These are phyloP conservation scores for Aspergillus haitiensis DNA, from an alignment of 495 filamentous ascomycete genomes.

Conservation along the genomic window DNA sequence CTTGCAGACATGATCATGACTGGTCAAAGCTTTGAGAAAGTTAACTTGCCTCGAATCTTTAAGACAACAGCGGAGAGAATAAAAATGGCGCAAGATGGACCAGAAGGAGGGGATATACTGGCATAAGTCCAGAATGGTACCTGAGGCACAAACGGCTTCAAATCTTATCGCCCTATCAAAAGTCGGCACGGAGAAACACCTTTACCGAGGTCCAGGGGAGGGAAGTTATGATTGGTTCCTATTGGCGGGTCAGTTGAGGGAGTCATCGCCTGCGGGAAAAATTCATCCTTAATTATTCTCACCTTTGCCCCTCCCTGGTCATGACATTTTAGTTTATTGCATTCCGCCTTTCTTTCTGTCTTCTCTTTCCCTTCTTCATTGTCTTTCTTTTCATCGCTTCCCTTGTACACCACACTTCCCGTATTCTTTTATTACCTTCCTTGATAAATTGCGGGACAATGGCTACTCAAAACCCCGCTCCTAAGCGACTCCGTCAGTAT, in stretches of 20 bases:
- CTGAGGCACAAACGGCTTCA: conserved; percentile 5
- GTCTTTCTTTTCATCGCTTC: neutral
- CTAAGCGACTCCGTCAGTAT: conserved; percentile 48
- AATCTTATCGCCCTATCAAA: conserved; percentile 2
- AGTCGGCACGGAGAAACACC: conserved; percentile 4
- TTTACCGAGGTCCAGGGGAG: neutral
- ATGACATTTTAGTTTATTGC: conserved; percentile 12
- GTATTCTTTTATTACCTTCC: neutral
- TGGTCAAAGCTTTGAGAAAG: conserved; percentile 38
- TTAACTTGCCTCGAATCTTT: conserved; percentile 39
- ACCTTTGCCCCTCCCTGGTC: conserved; percentile 2
- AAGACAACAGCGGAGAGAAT: conserved; percentile 36
- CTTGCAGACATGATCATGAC: conserved; percentile 48
- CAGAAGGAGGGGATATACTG: conserved; percentile 31
- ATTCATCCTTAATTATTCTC: conserved; percentile 1
- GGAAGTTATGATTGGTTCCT: conserved; percentile 18
- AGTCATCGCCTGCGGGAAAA: conserved; percentile 17
- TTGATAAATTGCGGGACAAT: conserved; percentile 23
- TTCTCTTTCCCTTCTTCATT: conserved; percentile 1
- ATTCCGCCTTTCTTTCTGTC: conserved; percentile 13
- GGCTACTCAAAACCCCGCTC: conserved; percentile 28
- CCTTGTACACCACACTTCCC: neutral
- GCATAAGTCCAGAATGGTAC: conserved; percentile 1
- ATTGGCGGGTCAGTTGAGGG: conserved; percentile 14
- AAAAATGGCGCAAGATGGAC: conserved; percentile 23